These are phyloP conservation scores for Alternaria ventricosa DNA, from an alignment of 2,329 filamentous ascomycete genomes.

Conservation along the genomic window DNA sequence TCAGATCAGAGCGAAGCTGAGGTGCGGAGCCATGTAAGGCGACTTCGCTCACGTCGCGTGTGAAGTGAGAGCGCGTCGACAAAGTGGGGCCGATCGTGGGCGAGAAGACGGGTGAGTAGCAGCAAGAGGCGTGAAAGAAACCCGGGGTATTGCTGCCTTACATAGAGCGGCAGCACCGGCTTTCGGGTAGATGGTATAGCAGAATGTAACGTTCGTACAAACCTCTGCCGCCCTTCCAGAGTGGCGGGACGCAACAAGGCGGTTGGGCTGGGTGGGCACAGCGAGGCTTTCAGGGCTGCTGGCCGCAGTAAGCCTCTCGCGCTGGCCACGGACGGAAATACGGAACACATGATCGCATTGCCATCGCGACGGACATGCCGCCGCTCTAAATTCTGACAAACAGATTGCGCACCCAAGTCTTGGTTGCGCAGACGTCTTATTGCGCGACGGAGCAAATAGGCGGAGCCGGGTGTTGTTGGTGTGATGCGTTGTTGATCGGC, in stretches of 20 bases:
- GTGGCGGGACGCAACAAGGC: constrained; percentile 17
- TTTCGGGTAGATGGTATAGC: constrained; percentile 2
- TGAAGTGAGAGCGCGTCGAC: neutral
- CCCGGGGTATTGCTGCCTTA: constrained; percentile 7
- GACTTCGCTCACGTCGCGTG: neutral
- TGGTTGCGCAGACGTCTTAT: constrained; percentile 5
- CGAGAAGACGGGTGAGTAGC: neutral
- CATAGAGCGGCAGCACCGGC: constrained; percentile 2
- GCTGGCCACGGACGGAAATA: constrained; percentile 6
- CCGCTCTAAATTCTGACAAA: constrained; percentile 1
- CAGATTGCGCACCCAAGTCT: neutral
- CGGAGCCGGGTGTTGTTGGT: constrained; percentile 1
- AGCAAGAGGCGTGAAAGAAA: neutral
- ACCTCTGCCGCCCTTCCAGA: constrained; percentile 11
- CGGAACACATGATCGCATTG: neutral
- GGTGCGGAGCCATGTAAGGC: constrained; percentile 5
- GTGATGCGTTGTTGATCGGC: constrained; percentile 15
- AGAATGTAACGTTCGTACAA: constrained; percentile 4
- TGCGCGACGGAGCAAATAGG: constrained; percentile 17
- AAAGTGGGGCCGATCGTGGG: neutral
- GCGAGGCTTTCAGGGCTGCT: constrained; percentile 24
- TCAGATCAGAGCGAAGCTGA: neutral
- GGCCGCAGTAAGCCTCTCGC: constrained; percentile 23
- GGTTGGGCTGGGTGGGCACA: constrained; percentile 16
- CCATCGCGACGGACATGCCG: constrained; percentile 1